Evolutionary conservation across 2,329 filamentous ascomycete genomes (phyloP).

Genomic region (Diaporthe velutina): DNA sequence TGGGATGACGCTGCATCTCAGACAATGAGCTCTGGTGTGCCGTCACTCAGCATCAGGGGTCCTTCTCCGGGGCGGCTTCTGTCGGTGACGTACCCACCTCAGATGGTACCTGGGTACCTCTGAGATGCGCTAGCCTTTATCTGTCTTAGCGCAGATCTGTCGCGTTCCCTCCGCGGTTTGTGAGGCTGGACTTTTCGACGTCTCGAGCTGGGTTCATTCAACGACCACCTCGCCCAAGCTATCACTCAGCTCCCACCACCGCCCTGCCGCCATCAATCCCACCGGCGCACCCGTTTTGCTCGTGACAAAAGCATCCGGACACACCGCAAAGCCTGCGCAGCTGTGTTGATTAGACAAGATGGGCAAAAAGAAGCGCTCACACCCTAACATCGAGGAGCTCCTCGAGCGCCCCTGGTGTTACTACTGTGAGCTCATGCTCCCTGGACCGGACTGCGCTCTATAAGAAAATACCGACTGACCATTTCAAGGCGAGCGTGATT

Average conservation of each 20-base stretch:
- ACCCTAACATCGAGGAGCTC: constrained; percentile 89
- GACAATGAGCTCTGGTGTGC: neutral
- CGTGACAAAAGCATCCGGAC: no score
- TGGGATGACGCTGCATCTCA: neutral
- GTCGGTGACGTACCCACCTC: constrained; percentile 22
- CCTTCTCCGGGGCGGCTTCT: neutral
- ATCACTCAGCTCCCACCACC: constrained; percentile 4
- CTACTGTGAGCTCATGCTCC: constrained; percentile 75
- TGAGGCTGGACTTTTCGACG: constrained; percentile 32
- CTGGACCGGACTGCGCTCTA: constrained; percentile 13
- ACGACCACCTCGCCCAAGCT: neutral
- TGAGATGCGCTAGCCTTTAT: neutral
- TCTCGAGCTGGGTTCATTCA: constrained; percentile 5
- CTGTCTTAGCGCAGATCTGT: constrained; percentile 17
- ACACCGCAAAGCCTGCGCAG: neutral
- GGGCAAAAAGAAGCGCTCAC: constrained; percentile 91
- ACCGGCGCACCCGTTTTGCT: neutral
- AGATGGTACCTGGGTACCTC: neutral
- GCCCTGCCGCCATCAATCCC: neutral
- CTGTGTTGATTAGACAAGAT: constrained; percentile 60
- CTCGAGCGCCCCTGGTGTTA: constrained; percentile 95
- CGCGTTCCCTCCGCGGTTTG: constrained; percentile 15
- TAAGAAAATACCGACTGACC: constrained; percentile 42
- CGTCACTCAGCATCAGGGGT: neutral
- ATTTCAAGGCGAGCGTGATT: constrained; percentile 84